These are phyloP conservation scores for Malus sylvestris DNA, from an alignment of 306 rosid genomes.

Conservation along the genomic window DNA sequence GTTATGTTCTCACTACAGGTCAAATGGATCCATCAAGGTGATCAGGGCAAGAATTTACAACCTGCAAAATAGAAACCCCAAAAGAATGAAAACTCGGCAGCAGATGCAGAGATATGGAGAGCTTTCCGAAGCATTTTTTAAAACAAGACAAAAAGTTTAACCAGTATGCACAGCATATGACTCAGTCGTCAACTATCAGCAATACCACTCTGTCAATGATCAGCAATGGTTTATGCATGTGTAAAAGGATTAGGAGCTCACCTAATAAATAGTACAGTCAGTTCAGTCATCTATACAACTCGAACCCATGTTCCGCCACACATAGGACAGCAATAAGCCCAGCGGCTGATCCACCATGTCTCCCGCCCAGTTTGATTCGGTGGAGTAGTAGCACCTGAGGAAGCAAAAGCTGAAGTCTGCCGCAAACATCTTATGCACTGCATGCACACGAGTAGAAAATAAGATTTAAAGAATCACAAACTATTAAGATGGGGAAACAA, in stretches of 20 bases:
- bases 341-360: constrained; percentile 96
- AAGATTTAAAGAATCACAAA: neutral
- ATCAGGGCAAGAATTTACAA: neutral
- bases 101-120: neutral
- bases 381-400: constrained; percentile 48
- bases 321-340: constrained; percentile 96
- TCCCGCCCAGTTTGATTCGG: constrained; percentile 55
- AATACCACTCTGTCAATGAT: neutral
- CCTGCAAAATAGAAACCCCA: neutral
- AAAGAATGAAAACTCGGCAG: neutral
- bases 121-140: neutral
- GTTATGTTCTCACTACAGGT: neutral
- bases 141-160: neutral
- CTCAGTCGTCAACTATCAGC: neutral
- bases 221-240: neutral
- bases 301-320: constrained; percentile 99
- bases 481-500: neutral
- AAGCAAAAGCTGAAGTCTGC: constrained; percentile 85
- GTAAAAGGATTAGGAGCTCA: neutral
- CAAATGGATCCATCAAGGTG: neutral
- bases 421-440: constrained; percentile 97
- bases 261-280: neutral
- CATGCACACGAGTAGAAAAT: constrained; percentile 17
- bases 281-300: constrained; percentile 53
- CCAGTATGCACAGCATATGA: neutral